phyloP scores from a whole-genome alignment of 345 rosid species.

The Eucalyptus rudis region DNA sequence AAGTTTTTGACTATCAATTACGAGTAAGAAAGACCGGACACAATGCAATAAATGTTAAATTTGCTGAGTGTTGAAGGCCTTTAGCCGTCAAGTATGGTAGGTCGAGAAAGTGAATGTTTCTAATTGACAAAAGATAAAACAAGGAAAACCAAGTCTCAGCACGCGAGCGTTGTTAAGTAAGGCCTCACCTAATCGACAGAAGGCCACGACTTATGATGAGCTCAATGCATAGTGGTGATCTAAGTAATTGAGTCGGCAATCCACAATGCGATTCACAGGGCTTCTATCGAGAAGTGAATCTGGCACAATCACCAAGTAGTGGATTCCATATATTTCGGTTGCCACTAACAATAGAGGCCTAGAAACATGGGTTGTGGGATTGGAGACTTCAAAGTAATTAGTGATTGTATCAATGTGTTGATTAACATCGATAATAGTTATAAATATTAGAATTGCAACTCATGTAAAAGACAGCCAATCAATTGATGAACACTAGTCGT shows the following conservation, averaged over 20 bases:
- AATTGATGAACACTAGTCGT: rapidly evolving
- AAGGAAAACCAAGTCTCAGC: not conserved
- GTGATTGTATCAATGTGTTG: not conserved
- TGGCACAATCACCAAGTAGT: rapidly evolving
- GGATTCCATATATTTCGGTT: not conserved
- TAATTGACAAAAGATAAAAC: no score
- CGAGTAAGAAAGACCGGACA: not conserved
- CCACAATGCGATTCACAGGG: rapidly evolving
- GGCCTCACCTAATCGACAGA: not conserved
- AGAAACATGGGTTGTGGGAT: not conserved
- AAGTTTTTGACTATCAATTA: not conserved
- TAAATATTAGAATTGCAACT: not conserved
- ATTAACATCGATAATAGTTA: not conserved
- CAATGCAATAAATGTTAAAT: not conserved
- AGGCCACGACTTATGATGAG: not conserved
- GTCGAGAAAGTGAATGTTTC: not conserved
- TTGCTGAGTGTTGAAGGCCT: not conserved
- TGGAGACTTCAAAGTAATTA: not conserved
- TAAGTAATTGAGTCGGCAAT: not conserved
- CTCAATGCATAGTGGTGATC: not conserved
- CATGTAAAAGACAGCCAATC: not conserved
- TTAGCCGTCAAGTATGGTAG: not conserved
- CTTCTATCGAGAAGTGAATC: rapidly evolving
- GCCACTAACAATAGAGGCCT: not conserved
- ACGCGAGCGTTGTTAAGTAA: rapidly evolving